Conservation (phyloP, 441 rosid genomes). For the Viola pubescens region DNA sequence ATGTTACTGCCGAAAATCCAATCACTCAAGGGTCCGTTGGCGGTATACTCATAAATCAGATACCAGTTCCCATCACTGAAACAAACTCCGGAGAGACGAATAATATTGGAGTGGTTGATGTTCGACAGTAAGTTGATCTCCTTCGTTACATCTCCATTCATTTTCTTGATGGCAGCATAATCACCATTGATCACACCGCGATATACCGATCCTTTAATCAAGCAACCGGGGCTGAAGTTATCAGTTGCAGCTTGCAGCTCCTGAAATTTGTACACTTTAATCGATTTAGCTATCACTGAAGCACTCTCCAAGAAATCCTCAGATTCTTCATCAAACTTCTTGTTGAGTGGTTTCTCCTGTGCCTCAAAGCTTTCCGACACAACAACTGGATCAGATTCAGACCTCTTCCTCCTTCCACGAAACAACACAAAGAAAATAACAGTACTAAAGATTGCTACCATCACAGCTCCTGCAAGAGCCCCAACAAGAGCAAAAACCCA, state of each 20-base stretch:
- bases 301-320: constrained; percentile 32
- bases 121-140: constrained; percentile 53
- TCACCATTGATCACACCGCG: constrained; percentile 56
- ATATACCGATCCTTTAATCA: constrained; percentile 50
- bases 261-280: constrained; percentile 47
- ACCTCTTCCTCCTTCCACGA: constrained; percentile 17
- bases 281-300: constrained; percentile 42
- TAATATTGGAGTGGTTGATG: constrained; percentile 57
- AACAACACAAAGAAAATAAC: constrained; percentile 27
- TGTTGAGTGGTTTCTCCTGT: constrained; percentile 24
- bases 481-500: constrained; percentile 51
- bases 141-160: constrained; percentile 54
- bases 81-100: constrained; percentile 64
- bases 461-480: constrained; percentile 41
- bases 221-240: constrained; percentile 45
- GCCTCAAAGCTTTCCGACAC: constrained; percentile 28
- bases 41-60: constrained; percentile 64
- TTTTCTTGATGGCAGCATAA: constrained; percentile 62
- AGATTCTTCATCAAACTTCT: constrained; percentile 35
- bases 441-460: constrained; percentile 23
- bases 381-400: constrained; percentile 6
- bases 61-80: constrained; percentile 55
- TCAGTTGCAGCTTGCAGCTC: constrained; percentile 60
- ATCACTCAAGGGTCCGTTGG: constrained; percentile 53
- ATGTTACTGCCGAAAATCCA: constrained; percentile 42